A percentile compares a stretch with the other conserved stretches of the same genome.
These are phyloP conservation scores for Lyophyllum atratum DNA, from an alignment of 768 basidiomycete species.

Conservation along the genomic window DNA sequence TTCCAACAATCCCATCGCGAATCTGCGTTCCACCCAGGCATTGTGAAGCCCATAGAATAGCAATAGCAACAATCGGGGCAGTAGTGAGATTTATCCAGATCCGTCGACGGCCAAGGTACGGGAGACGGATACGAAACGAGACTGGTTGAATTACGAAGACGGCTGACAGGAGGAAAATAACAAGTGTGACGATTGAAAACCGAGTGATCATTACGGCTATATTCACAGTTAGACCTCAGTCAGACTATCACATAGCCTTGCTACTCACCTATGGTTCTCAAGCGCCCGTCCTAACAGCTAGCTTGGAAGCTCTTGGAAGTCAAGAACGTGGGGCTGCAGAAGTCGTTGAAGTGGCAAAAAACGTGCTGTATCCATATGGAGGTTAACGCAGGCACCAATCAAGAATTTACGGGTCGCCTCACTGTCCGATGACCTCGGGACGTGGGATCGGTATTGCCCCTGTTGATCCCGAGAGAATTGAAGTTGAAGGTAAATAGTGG, in stretches of 20 bases:
- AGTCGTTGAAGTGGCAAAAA: not conserved
- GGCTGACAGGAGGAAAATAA: conserved; percentile 50
- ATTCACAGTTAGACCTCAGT: not conserved
- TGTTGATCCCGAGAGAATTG: not conserved
- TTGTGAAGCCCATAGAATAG: conserved; percentile 50
- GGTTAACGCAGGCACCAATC: not conserved
- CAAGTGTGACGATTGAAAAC: conserved; percentile 47
- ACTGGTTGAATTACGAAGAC: conserved; percentile 46
- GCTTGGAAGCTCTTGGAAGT: too few relatives aligned
- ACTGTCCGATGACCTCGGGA: not conserved
- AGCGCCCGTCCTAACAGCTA: not conserved
- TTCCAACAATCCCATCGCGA: conserved; percentile 71
- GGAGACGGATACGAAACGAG: conserved; percentile 31
- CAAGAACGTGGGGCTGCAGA: not conserved
- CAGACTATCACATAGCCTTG: not conserved
- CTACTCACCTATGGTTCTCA: not conserved
- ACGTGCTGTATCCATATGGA: conserved; percentile 1
- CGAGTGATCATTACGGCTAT: conserved; percentile 35
- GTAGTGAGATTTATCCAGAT: conserved; percentile 37
- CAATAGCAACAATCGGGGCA: conserved; percentile 50
- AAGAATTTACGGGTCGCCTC: not conserved
- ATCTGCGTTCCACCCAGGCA: conserved; percentile 50
- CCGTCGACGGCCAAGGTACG: conserved; percentile 23
- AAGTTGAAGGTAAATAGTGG: not conserved
- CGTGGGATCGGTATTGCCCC: too few relatives aligned